Evolutionary conservation across 768 basidiomycete genomes (phyloP).

Genomic region (Auriscalpium orientale): DNA sequence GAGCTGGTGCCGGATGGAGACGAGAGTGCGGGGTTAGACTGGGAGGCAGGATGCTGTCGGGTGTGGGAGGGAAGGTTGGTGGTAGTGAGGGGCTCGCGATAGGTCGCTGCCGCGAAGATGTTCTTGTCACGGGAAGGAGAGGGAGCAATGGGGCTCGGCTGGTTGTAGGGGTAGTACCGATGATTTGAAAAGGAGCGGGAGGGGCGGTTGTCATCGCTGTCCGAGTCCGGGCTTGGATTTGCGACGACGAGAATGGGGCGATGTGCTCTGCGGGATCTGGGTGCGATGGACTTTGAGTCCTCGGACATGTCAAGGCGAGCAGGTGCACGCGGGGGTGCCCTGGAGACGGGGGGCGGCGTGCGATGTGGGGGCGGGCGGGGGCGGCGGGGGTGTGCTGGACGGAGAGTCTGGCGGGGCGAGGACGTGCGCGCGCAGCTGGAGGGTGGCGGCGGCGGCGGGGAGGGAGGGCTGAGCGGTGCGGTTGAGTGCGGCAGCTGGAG

Average conservation of each 20-base stretch:
- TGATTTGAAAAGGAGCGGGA: slow-evolving; percentile 14
- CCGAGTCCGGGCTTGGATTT: slow-evolving; percentile 50
- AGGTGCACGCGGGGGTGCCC: not conserved
- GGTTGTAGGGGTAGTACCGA: slow-evolving; percentile 14
- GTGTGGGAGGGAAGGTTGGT: slow-evolving; percentile 26
- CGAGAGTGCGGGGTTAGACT: slow-evolving; percentile 51
- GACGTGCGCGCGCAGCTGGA: not conserved
- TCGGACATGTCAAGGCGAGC: slow-evolving; percentile 46
- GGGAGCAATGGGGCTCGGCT: slow-evolving; percentile 24
- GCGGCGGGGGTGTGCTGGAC: not conserved
- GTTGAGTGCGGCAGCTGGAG: not conserved
- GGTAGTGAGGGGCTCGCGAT: slow-evolving; percentile 24
- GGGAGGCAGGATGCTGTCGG: slow-evolving; percentile 24
- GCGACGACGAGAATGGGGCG: slow-evolving; percentile 46
- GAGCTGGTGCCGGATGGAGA: slow-evolving; percentile 68
- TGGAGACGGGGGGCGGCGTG: not conserved
- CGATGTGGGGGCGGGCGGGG: slow-evolving; percentile 1
- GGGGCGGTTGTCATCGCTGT: slow-evolving; percentile 28
- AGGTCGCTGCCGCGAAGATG: slow-evolving; percentile 15
- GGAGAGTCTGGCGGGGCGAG: not conserved
- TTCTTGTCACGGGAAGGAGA: slow-evolving; percentile 20
- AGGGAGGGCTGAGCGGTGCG: not conserved
- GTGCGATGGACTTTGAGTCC: slow-evolving; percentile 36
- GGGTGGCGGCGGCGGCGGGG: not conserved
- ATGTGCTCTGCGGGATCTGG: slow-evolving; percentile 22